Percentiles rank a stretch among this genome's conserved stretches.
Evolutionary conservation across 768 basidiomycete genomes (phyloP).

Genomic region (Suillus weaverae): DNA sequence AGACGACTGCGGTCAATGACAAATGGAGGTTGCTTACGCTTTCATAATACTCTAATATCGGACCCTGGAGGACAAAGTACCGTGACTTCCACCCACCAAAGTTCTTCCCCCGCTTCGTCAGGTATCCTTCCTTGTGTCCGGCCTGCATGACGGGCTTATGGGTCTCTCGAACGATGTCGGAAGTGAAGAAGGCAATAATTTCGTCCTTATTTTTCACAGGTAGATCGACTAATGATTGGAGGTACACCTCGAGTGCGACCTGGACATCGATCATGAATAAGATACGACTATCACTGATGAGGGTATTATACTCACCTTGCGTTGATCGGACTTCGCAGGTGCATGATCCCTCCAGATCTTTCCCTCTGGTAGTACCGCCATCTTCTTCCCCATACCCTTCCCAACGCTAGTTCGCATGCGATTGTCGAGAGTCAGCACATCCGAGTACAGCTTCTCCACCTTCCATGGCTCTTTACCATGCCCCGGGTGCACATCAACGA

Average conservation of each 20-base stretch:
- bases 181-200: constrained; percentile 88
- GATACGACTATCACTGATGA: constrained; percentile 11
- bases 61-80: constrained; percentile 91
- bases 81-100: constrained; percentile 98
- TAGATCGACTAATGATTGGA: constrained; percentile 79
- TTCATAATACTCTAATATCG: constrained; percentile 92
- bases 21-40: constrained; percentile 59
- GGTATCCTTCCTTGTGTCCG: constrained; percentile 91
- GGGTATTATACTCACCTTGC: constrained; percentile 64
- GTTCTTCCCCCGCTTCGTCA: constrained; percentile 95
- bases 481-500: constrained; percentile 73
- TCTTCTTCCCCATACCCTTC: constrained; percentile 73
- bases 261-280: constrained; percentile 27
- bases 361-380: constrained; percentile 83
- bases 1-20: constrained; percentile 14
- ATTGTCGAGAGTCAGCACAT: constrained; percentile 86
- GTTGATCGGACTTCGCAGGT: constrained; percentile 93
- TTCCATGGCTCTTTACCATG: constrained; percentile 73
- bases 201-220: constrained; percentile 88
- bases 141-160: constrained; percentile 75
- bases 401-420: constrained; percentile 59
- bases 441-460: constrained; percentile 92
- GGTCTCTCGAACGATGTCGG: constrained; percentile 78
- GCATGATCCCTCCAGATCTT: constrained; percentile 97
- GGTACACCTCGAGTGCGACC: constrained; percentile 80